Conservation (phyloP, 2,329 filamentous ascomycete genomes). For the Aureobasidium sp. region DNA sequence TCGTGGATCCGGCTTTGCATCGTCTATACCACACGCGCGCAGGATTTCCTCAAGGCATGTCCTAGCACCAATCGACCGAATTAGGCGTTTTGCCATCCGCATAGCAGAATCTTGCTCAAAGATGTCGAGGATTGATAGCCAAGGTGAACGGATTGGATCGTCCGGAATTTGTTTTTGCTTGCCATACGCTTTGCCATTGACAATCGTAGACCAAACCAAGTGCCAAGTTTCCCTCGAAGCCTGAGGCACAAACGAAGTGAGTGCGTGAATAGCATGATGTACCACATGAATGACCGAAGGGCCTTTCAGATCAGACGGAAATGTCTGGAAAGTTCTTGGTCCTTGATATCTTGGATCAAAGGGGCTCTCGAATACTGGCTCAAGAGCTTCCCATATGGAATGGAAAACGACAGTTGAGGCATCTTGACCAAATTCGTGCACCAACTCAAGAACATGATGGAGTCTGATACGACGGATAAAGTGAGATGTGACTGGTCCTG, state of each 20-base stretch:
- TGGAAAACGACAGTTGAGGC: conserved; percentile 2
- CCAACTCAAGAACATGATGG: background rate
- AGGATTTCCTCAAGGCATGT: conserved; percentile 28
- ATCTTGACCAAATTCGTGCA: background rate
- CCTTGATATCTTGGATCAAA: background rate
- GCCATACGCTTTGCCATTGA: conserved; percentile 15
- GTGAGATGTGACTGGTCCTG: background rate
- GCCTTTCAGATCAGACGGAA: background rate
- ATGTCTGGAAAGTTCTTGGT: background rate
- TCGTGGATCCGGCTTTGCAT: background rate
- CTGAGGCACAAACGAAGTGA: conserved; percentile 2
- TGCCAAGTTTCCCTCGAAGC: conserved; percentile 1
- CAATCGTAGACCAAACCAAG: conserved; percentile 2
- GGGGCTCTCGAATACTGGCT: conserved; percentile 12
- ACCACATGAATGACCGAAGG: background rate
- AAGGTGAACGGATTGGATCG: background rate
- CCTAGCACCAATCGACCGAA: conserved; percentile 43
- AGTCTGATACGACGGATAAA: background rate
- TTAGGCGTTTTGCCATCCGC: conserved; percentile 43
- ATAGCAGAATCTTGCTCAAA: conserved; percentile 33
- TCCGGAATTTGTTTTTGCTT: conserved; percentile 1
- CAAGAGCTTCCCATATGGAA: conserved; percentile 9
- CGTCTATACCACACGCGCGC: background rate
- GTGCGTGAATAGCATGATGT: background rate
- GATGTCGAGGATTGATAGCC: conserved; percentile 11